Percentiles rank a stretch among this genome's conserved stretches.
Conservation (phyloP, 495 filamentous ascomycete species). For the Tuber microsphaerosporum region DNA sequence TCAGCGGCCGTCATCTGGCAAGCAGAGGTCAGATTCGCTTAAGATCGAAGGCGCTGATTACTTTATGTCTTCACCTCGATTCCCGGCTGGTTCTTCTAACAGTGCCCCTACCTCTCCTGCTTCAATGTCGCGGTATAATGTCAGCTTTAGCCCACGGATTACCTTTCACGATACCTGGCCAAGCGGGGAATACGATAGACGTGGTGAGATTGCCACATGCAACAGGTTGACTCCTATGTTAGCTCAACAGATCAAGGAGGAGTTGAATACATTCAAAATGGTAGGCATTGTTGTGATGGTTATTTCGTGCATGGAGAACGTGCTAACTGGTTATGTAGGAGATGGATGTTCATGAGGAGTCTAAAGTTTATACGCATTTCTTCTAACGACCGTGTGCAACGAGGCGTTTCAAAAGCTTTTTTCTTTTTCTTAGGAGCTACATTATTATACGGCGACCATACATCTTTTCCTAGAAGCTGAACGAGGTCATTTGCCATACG, state of each 20-base stretch:
- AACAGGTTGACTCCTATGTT: conserved; percentile 95
- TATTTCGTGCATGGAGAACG: background rate
- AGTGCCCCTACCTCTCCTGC: conserved; percentile 71
- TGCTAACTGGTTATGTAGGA: conserved; percentile 58
- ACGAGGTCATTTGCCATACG: conserved; percentile 31
- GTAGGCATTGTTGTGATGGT: conserved; percentile 49
- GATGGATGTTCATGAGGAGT: conserved; percentile 99
- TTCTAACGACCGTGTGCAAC: conserved; percentile 56
- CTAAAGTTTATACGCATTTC: conserved; percentile 99
- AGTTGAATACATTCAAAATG: conserved; percentile 99
- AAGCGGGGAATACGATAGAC: conserved; percentile 86
- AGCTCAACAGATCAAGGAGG: conserved; percentile 98
- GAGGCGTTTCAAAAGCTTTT: conserved; percentile 28
- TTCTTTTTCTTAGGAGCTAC: conserved; percentile 26
- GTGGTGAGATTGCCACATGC: conserved; percentile 94
- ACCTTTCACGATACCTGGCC: conserved; percentile 96
- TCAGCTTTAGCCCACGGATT: conserved; percentile 87
- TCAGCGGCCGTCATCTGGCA: conserved; percentile 25
- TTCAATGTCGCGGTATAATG: conserved; percentile 56
- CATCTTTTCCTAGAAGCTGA: conserved; percentile 32
- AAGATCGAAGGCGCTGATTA: conserved; percentile 79
- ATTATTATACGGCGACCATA: conserved; percentile 30
- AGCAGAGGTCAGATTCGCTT: conserved; percentile 35
- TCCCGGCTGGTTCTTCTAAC: conserved; percentile 56
- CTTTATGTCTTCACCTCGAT: conserved; percentile 67